Percentiles rank a stretch among this genome's conserved stretches.
Evolutionary conservation across 495 filamentous ascomycete genomes (phyloP).

Genomic region (Terfezia claveryi): DNA sequence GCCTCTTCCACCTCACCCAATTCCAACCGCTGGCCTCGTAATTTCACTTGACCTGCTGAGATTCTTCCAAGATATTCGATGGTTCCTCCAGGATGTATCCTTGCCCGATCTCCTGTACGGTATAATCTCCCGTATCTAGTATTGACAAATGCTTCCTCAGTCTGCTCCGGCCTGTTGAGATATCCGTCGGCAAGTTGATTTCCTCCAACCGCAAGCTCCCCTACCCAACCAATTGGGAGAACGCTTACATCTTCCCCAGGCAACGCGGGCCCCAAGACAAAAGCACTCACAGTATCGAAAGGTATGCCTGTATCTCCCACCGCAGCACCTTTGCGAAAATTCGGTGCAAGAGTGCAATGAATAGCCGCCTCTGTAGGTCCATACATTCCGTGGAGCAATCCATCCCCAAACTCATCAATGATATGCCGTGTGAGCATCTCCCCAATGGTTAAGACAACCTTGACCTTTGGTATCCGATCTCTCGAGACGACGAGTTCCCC

Average conservation of each 20-base stretch:
- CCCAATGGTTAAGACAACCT: constrained; percentile 55
- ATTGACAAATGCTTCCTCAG: constrained; percentile 38
- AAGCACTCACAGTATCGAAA: constrained; percentile 53
- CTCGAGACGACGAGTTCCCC: constrained; percentile 41
- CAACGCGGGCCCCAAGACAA: constrained; percentile 31
- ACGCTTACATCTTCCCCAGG: constrained; percentile 23
- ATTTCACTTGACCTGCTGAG: constrained; percentile 53
- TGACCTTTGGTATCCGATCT: constrained; percentile 36
- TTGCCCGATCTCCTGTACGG: constrained; percentile 66
- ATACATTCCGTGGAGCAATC: constrained; percentile 65
- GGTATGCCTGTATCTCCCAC: constrained; percentile 49
- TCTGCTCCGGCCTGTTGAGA: constrained; percentile 62
- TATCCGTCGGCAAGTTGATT: constrained; percentile 60
- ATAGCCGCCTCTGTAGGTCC: constrained; percentile 71
- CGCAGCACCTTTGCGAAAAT: constrained; percentile 25
- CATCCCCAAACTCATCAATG: constrained; percentile 46
- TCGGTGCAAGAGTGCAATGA: constrained; percentile 40
- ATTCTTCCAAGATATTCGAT: constrained; percentile 73
- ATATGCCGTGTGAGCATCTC: constrained; percentile 63
- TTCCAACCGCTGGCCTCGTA: constrained; percentile 62
- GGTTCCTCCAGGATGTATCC: constrained; percentile 40
- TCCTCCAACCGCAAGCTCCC: constrained; percentile 70
- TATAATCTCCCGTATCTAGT: constrained; percentile 37
- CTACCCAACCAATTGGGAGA: constrained; percentile 42
- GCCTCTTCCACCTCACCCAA: constrained; percentile 64